Evolutionary conservation across 225 moss, liverwort and hornwort species (phyloP), one percentile per base, ranked within the genome.

Genomic region (Sphagnum tenellum): DNA sequence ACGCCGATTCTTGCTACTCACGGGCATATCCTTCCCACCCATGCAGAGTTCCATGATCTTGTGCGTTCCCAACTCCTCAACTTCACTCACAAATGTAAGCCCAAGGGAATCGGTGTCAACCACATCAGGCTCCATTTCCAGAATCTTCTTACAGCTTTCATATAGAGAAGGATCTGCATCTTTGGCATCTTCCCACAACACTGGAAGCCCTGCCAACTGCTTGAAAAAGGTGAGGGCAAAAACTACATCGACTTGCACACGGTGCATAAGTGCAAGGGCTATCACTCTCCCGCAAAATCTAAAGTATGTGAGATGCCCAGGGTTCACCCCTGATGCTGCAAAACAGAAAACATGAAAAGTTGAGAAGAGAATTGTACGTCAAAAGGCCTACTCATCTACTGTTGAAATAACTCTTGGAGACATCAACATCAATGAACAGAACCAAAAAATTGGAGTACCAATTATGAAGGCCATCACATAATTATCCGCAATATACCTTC

Each of bases 251-350:
- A 96, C 83, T 79, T 96, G 92, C 49, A 96, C 96, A 65, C 83
- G 92, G 76, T 96, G 92, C 92, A 96, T 96, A 55, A 96, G 81
- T 0, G 96, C 96, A 4, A 96, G 74, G 12, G 96, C 96, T 69
- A 96, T 85, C 3, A 96, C 92, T 77, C 96, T 90, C 10, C 96
- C 96, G 66, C 92, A 90, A 70, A 96, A 92, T 49, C 90, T 75
- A 63, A 92, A 96, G 70, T 96, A 96, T 0, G 90, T 92, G 12
- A 96, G 96, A 63, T 96, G 96, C 10, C 96, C 96, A 61, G 96
- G 96, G 77, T 96, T 96, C 5, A 96, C 96, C 62, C 92, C 96
- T 55, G 96, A 96, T 61, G 96, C 95, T 96, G 92, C 86, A 84
- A 65, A 52, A 63, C 51, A 57, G 50, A 9, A 45, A 65, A 12